Base-by-base conservation (phyloP, 768 basidiomycete species). In the Cubamyces lactineus region DNA sequence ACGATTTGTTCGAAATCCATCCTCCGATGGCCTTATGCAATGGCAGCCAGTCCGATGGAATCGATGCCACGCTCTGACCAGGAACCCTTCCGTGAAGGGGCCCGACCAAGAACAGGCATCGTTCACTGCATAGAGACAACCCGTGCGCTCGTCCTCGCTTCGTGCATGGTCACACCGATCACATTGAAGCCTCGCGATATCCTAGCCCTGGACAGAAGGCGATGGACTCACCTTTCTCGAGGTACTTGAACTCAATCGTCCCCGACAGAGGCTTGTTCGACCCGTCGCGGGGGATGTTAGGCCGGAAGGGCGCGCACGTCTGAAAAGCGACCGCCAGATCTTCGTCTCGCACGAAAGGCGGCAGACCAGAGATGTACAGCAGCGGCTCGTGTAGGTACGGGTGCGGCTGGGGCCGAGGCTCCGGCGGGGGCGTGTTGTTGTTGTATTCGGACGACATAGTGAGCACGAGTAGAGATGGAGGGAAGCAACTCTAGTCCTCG, bases 321-420 rank as follows among this genome's bases (percentile, higher is more conserved):
- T 86, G 82, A 68, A 94, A 87, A 2, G 89, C 86, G 64, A 82
- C 68, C 1, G 92, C 92, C 23, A 94, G 80, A 67, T 86, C 86
- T 70, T 91, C 86, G 74, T 94, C 92, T 55, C 85, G 78, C 53
- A 92, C 82, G 75, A 82, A 85, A 39, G 86, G 75, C 5, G 93
- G 88, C 45, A 94, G 75, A 73, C 86, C 88, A 23, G 92, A 85
- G 74, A 94, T 87, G 78, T 92, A 88, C 48, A 94, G 79, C 62
- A 91, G 71, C 19, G 92, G 90, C 70, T 94, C 91, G 71, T 89
- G 88, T 66, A 94, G 84, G 77, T 91, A 93, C 34, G 92, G 92
- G 70, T 94, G 92, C 57, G 83, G 83, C 66, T 86, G 70, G 38
- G 30, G 72, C 66, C 57, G 53, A 59, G 55, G 65, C 58, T 56